Evolutionary conservation across 768 basidiomycete genomes (phyloP), one percentile per base, ranked within the genome.

Genomic region (Rubroboletus satanas): DNA sequence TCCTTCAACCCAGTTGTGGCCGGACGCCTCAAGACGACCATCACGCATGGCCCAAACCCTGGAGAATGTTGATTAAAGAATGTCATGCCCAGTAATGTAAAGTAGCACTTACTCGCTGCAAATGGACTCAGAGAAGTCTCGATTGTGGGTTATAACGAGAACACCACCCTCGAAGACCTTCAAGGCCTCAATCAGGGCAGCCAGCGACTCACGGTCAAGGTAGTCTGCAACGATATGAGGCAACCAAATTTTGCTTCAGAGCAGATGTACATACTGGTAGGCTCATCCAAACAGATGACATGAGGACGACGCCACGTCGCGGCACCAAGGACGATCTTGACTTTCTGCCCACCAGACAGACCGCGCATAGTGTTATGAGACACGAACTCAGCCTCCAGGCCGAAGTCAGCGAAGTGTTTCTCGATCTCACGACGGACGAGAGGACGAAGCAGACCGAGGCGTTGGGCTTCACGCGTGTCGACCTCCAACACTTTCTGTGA

Each of bases 1-100:
- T 45, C 97, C 97, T 76, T 98, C 97, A 68, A 97, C 93, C 96
- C 96, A 97, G 83, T 97, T 96, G 82, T 96, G 93, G 58, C 94
- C 95, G 43, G 95, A 98, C 7, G 96, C 93, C 78, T 95, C 93
- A 60, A 98, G 85, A 64, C 79, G 86, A 67, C 97, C 97, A 71
- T 98, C 93, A 48, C 90, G 87, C 97, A 98, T 99, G 38, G 97
- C 96, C 97, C 97, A 98, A 39, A 98, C 94, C 79, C 77, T 79
- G 53, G 12, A 29, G 23, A 53, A 42, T 7, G 18, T 52, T 4
- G 18, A 44, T 59, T 45, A 52, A 49, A 29, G 0, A 46, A 35
- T 5, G 31, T 21, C 38, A 33, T 15, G 3, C 21, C n/a, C 17
- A 35, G 7, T 5, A 37, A 32, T 10, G 14, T 15, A 18, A 32